A percentile compares a stretch with the other conserved stretches of the same genome.
phyloP scores from a whole-genome alignment of 2,329 filamentous ascomycete species.

The Decorospora gaudefroyi region DNA sequence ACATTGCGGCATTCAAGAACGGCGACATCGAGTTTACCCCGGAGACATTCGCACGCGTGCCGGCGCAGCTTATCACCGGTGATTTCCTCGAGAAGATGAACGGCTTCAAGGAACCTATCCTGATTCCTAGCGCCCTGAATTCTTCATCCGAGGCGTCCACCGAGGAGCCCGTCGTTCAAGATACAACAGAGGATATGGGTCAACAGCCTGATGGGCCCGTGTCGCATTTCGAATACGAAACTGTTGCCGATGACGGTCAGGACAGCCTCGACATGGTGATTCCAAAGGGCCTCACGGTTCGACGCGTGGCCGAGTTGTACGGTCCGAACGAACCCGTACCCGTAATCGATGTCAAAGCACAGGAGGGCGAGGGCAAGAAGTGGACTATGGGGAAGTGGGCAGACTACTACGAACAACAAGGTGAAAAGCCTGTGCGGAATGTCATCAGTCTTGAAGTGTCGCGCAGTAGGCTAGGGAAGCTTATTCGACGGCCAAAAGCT shows the following conservation, averaged over 20 bases:
- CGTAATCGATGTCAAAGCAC: constrained; percentile 71
- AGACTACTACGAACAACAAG: constrained; percentile 68
- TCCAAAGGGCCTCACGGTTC: constrained; percentile 65
- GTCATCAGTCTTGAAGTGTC: constrained; percentile 72
- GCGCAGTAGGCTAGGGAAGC: constrained; percentile 63
- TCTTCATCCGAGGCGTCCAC: constrained; percentile 50
- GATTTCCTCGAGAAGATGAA: constrained; percentile 66
- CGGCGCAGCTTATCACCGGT: constrained; percentile 64
- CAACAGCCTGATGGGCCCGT: constrained; percentile 19
- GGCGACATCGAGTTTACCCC: constrained; percentile 64
- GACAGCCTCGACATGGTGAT: constrained; percentile 71
- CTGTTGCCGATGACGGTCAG: constrained; percentile 63
- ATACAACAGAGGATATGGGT: constrained; percentile 24
- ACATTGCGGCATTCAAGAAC: constrained; percentile 69
- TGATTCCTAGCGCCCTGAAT: constrained; percentile 66
- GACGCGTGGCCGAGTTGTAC: constrained; percentile 65
- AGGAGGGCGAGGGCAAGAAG: constrained; percentile 66
- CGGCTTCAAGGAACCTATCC: constrained; percentile 68
- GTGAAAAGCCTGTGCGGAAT: constrained; percentile 66
- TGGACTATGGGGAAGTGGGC: constrained; percentile 70
- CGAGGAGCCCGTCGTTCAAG: neutral
- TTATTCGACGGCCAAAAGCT: constrained; percentile 66
- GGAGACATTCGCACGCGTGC: constrained; percentile 67
- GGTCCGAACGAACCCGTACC: constrained; percentile 65
- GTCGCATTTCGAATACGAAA: constrained; percentile 54